Conservation (phyloP, 2,329 filamentous ascomycete species). For the Trichoderma koningii region DNA sequence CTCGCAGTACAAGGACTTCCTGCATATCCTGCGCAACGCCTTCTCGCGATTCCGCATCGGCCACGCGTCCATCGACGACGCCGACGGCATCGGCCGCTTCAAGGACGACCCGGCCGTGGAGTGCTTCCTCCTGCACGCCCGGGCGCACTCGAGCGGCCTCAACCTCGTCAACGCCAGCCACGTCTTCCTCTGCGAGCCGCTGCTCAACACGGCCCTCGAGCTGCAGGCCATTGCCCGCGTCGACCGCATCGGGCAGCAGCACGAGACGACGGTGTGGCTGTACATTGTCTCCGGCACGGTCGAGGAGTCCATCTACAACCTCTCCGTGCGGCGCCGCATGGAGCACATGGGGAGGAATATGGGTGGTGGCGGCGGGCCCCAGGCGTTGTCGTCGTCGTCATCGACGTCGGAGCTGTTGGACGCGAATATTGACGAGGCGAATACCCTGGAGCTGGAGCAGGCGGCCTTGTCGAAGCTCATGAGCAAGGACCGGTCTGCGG, state of each 20-base stretch:
- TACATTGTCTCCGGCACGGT: conserved; percentile 91
- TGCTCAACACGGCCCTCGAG: conserved; percentile 91
- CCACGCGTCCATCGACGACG: conserved; percentile 67
- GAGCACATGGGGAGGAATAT: conserved; percentile 64
- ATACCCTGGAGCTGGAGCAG: conserved; percentile 79
- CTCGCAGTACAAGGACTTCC: conserved; percentile 81
- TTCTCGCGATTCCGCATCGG: conserved; percentile 73
- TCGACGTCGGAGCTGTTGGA: conserved; percentile 55
- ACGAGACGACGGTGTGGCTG: conserved; percentile 90
- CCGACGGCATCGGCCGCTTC: conserved; percentile 73
- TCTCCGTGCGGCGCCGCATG: conserved; percentile 77
- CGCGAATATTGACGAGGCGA: conserved; percentile 73
- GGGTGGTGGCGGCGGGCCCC: conserved; percentile 23
- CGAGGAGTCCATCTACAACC: conserved; percentile 86
- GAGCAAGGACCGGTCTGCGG: conserved; percentile 67
- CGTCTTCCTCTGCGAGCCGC: conserved; percentile 90
- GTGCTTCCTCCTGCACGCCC: conserved; percentile 86
- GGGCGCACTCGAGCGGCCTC: conserved; percentile 82
- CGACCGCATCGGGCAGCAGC: conserved; percentile 87
- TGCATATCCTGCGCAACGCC: conserved; percentile 70
- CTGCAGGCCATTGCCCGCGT: conserved; percentile 94
- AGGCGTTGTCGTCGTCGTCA: conserved; percentile 47
- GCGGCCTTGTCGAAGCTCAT: conserved; percentile 71
- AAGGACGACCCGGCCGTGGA: conserved; percentile 72
- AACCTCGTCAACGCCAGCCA: conserved; percentile 93